Conservation (phyloP, 345 rosid species). For the Populus davidiana region DNA sequence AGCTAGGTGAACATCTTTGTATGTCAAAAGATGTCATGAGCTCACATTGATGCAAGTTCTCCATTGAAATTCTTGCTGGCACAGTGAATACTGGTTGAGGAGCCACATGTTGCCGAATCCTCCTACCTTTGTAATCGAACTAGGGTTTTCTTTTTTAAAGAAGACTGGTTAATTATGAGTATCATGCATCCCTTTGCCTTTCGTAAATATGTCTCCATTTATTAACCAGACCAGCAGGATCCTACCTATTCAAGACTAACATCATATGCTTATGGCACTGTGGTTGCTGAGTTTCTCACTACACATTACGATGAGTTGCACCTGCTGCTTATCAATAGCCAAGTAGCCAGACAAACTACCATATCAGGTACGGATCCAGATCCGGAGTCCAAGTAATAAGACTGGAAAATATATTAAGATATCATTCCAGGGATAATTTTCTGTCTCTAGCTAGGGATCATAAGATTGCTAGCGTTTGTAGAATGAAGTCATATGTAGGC, state of each 20-base stretch:
- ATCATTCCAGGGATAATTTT: too few relatives aligned
- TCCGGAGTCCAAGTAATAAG: too few relatives aligned
- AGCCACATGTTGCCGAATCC: slow-evolving; percentile 79
- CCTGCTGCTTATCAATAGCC: too few relatives aligned
- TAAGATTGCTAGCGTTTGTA: too few relatives aligned
- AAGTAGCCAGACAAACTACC: too few relatives aligned
- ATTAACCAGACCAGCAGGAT: background rate
- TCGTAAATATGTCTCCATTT: background rate
- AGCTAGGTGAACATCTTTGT: background rate
- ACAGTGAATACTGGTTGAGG: slow-evolving; percentile 65
- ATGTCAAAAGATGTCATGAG: background rate
- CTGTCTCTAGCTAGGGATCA: too few relatives aligned
- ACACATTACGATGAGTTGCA: too few relatives aligned
- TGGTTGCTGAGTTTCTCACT: too few relatives aligned
- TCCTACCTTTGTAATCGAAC: slow-evolving; percentile 51
- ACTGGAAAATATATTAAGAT: too few relatives aligned
- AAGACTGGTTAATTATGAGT: slow-evolving; percentile 46
- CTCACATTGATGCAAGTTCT: slow-evolving; percentile 11
- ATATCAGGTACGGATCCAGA: too few relatives aligned
- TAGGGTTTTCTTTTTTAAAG: slow-evolving; percentile 60
- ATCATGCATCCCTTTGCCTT: background rate
- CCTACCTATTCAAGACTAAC: background rate
- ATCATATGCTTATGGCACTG: too few relatives aligned
- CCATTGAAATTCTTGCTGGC: slow-evolving; percentile 8
- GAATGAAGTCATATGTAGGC: too few relatives aligned